Conservation (phyloP, 2,329 filamentous ascomycete species). For the Fusarium nisikadoi region DNA sequence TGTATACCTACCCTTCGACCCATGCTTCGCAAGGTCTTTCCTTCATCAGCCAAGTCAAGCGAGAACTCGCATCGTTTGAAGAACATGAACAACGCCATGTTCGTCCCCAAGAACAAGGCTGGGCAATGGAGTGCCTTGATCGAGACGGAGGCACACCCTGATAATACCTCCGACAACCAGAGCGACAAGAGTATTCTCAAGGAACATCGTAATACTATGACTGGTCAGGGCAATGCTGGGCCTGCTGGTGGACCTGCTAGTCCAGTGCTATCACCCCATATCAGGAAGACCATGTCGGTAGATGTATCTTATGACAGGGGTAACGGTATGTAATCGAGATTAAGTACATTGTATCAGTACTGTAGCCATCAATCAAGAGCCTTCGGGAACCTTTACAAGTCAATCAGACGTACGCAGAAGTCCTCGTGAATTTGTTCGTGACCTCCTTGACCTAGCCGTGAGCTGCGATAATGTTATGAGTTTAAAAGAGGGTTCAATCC, state of each 20-base stretch:
- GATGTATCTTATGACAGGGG: conserved; percentile 19
- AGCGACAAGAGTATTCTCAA: conserved; percentile 32
- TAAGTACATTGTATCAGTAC: too few species aligned
- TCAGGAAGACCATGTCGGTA: conserved; percentile 19
- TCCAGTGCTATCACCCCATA: neutral
- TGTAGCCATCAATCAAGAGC: too few species aligned
- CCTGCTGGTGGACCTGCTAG: neutral
- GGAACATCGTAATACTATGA: neutral
- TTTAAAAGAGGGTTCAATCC: too few species aligned
- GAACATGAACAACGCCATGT: conserved; percentile 28
- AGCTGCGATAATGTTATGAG: too few species aligned
- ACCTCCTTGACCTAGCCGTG: too few species aligned
- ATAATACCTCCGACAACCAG: conserved; percentile 19
- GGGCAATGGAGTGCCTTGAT: conserved; percentile 33
- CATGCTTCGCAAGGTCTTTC: conserved; percentile 25
- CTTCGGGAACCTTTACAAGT: too few species aligned
- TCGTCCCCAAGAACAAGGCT: conserved; percentile 33
- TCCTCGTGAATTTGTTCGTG: too few species aligned
- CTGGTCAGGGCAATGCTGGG: neutral
- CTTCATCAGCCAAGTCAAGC: conserved; percentile 18
- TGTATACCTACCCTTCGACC: conserved; percentile 24
- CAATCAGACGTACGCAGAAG: too few species aligned
- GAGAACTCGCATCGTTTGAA: conserved; percentile 28
- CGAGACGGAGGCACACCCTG: conserved; percentile 18
- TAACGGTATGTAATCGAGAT: neutral